phyloP scores from a whole-genome alignment of 257 asterid genomes.

The Capsicum chinense region DNA sequence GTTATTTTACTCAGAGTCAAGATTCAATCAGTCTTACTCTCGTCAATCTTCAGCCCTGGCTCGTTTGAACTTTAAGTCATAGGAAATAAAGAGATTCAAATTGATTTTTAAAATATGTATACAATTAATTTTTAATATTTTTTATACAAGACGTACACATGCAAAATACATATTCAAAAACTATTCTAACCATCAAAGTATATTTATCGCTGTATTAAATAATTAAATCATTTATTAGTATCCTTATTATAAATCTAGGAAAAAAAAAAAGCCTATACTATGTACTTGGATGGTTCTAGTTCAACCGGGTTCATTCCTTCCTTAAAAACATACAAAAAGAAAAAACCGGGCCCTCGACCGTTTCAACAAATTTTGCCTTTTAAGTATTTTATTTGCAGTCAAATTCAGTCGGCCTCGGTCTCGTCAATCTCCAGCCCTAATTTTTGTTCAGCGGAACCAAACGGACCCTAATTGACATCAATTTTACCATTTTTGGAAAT shows the following conservation, averaged over 20 bases:
- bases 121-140: no score
- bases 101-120: no score
- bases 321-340: no score
- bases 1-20: background rate
- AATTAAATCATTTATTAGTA: no score
- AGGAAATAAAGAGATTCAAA: no score
- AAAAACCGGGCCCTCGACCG: background rate
- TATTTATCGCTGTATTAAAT: no score
- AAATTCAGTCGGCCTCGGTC: background rate
- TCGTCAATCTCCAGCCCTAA: conserved; percentile 15
- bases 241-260: no score
- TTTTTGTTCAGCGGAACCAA: background rate
- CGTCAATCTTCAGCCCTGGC: conserved; percentile 4
- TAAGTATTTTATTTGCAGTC: background rate
- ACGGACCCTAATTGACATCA: background rate
- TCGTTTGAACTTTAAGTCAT: no score
- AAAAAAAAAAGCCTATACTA: no score
- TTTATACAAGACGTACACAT: no score
- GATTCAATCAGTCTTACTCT: background rate
- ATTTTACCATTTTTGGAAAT: background rate
- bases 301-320: background rate
- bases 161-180: no score
- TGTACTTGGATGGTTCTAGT: background rate
- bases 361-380: background rate
- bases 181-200: no score